Evolutionary conservation across 768 basidiomycete genomes (phyloP), one percentile per base, ranked within the genome.

Genomic region (Rhodotorula graminis): DNA sequence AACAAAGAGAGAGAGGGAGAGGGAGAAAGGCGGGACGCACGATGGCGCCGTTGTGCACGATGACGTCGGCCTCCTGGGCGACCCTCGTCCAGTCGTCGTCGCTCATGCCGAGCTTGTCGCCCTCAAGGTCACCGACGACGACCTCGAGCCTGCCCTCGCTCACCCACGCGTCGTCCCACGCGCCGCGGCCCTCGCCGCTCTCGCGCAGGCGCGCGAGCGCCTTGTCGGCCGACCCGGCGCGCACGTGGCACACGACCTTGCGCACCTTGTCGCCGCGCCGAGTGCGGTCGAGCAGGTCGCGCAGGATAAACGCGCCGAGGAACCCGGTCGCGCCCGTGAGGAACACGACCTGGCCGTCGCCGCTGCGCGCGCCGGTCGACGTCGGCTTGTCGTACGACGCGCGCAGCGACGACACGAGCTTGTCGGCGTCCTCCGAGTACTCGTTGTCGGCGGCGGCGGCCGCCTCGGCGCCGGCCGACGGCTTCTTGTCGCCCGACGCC

Each of bases 321-420:
- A 94, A 99, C 4, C 96, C 96, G 16, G 96, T 97, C 10, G 92
- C 94, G 12, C 96, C 96, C 12, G 96, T 98, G 44, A 99, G 86
- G 84, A 99, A 96, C 44, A 98, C 85, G 0, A 90, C 91, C 55
- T 37, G 37, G 37, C 37, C 37, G 37, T 81, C 79, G 31, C 80
- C 3, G 33, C 78, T 1, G 84, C 81, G 25, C 25, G 31, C 25
- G 21, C 14, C n/a, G n/a, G n/a, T n/a, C n/a, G 0, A 25, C 40
- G 6, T n/a, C n/a, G 75, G 75, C 65, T 67, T 67, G n/a, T 60
- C 66, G 80, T 93, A 97, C 15, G 86, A 84, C 2, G 83, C 77
- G 56, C 84, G 83, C 33, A 98, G 85, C 74, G 83, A 83, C 55
- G 85, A 80, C 42, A 88, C 69, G 27, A 98, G 84, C 4, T 80